These are phyloP conservation scores for Hydnomerulius pinastri DNA, from an alignment of 768 basidiomycete species.

Conservation along the genomic window DNA sequence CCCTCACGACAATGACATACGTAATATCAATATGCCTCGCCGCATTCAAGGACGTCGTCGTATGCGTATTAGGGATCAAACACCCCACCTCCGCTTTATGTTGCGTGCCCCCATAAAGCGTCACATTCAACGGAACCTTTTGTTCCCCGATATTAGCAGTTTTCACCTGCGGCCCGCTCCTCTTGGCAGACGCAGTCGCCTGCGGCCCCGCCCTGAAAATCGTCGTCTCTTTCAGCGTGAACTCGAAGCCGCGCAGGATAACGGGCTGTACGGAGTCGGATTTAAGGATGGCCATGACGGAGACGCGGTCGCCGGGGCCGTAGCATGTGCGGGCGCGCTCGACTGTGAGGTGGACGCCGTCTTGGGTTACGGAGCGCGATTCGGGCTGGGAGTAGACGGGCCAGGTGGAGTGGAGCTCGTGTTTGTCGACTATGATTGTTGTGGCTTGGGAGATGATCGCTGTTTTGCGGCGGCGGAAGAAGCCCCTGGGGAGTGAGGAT, in stretches of 20 bases:
- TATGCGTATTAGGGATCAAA: conserved; percentile 69
- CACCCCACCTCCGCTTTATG: conserved; percentile 75
- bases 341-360: conserved; percentile 74
- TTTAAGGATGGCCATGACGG: conserved; percentile 69
- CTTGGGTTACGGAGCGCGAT: conserved; percentile 61
- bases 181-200: conserved; percentile 44
- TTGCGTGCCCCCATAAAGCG: conserved; percentile 70
- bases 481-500: conserved; percentile 50
- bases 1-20: conserved; percentile 76
- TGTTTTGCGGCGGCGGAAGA: conserved; percentile 80
- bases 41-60: conserved; percentile 77
- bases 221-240: conserved; percentile 75
- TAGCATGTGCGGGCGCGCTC: conserved; percentile 79
- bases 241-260: conserved; percentile 81
- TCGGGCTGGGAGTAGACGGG: conserved; percentile 84
- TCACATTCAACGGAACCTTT: conserved; percentile 70
- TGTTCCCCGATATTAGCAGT: conserved; percentile 62
- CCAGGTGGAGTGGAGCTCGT: conserved; percentile 93
- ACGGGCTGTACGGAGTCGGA: conserved; percentile 69
- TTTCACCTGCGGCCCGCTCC: conserved; percentile 58
- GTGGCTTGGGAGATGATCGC: conserved; percentile 66
- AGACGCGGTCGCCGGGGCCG: conserved; percentile 82
- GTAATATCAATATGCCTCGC: conserved; percentile 86
- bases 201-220: conserved; percentile 69
- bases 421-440: conserved; percentile 85